Percentiles rank a stretch among this genome's conserved stretches.
Evolutionary conservation across 2,329 filamentous ascomycete genomes (phyloP).

Genomic region (Macroventuria anomochaeta): DNA sequence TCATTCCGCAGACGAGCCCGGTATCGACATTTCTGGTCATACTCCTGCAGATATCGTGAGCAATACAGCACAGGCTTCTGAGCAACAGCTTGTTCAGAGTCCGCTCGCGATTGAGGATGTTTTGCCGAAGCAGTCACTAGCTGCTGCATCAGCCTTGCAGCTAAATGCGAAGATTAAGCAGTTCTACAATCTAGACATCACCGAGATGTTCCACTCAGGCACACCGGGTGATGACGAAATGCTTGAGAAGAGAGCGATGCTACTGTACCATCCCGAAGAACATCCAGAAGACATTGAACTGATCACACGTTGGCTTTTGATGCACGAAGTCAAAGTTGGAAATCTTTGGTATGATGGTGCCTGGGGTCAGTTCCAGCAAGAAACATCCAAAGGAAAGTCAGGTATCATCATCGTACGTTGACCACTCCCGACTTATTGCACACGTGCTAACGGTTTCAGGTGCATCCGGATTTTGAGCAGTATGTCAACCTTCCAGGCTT

Average conservation of each 20-base stretch:
- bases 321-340: slow-evolving; percentile 39
- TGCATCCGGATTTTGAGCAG: slow-evolving; percentile 40
- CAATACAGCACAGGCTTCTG: not conserved
- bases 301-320: slow-evolving; percentile 40
- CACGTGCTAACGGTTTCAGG: slow-evolving; percentile 26
- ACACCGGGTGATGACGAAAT: slow-evolving; percentile 7
- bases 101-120: not conserved
- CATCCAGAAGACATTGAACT: slow-evolving; percentile 40
- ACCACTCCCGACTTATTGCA: no score
- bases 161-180: slow-evolving; percentile 28
- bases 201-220: slow-evolving; percentile 32
- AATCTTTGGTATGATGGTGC: slow-evolving; percentile 32
- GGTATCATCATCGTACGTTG: slow-evolving; percentile 39
- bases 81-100: not conserved
- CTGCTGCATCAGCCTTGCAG: slow-evolving; percentile 2
- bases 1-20: not conserved
- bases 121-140: not conserved
- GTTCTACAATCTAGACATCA: slow-evolving; percentile 29
- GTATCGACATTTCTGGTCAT: not conserved
- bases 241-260: slow-evolving; percentile 33
- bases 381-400: slow-evolving; percentile 25
- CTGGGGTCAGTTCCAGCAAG: slow-evolving; percentile 36
- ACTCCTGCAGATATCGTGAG: not conserved
- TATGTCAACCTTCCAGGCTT: slow-evolving; percentile 44
- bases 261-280: slow-evolving; percentile 38